Base-by-base conservation (phyloP, 2,329 filamentous ascomycete species). In the Grosmannia huntii region DNA sequence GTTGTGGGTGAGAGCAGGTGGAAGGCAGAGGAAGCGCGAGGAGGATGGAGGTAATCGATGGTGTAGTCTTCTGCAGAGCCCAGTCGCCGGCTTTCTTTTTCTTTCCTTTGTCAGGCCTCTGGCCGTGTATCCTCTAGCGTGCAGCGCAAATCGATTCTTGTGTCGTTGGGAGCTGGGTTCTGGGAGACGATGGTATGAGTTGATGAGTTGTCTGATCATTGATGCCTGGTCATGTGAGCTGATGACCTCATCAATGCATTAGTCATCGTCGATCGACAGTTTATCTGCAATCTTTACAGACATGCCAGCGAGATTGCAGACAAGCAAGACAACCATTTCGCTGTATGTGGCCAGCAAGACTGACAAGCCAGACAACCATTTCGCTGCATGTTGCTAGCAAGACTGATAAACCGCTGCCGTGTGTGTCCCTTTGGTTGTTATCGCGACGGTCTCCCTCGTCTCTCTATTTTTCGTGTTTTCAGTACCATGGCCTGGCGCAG, bases 401-500 rank as follows among this genome's bases (percentile, higher is more conserved):
- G 16, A 19, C 12, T 16, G 41, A n/a, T n/a, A n/a, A n/a, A n/a
- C n/a, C n/a, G n/a, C n/a, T n/a, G n/a, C n/a, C n/a, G n/a, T n/a
- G n/a, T n/a, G n/a, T n/a, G n/a, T n/a, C 21, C 5, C 28, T 36
- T 28, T 36, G 7, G 27, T 36, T 16, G 25, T 2, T n/a, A 19
- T 53, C 25, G 28, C 5, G 21, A 27, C 21, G 5, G 28, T 50
- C 9, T 21, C 3, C 23, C 21, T 27, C 48, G 11, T 50, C 48
- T 19, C 21, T 33, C n/a, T 38, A 27, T 23, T 25, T 23, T 7
- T 23, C 7, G 5, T 46, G 4, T 46, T 51, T 38, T 16, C 38
- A 9, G 5, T 7, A 65, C 70, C 60, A 97, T 99, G 94, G 91
- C 92, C 60, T 99, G 94, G 94, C 82, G 83, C 64, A 90, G 87